Percentiles rank a stretch among this genome's conserved stretches.
These are phyloP conservation scores for Blastosporella zonata DNA, from an alignment of 1,284 basidiomycete genomes.

Conservation along the genomic window DNA sequence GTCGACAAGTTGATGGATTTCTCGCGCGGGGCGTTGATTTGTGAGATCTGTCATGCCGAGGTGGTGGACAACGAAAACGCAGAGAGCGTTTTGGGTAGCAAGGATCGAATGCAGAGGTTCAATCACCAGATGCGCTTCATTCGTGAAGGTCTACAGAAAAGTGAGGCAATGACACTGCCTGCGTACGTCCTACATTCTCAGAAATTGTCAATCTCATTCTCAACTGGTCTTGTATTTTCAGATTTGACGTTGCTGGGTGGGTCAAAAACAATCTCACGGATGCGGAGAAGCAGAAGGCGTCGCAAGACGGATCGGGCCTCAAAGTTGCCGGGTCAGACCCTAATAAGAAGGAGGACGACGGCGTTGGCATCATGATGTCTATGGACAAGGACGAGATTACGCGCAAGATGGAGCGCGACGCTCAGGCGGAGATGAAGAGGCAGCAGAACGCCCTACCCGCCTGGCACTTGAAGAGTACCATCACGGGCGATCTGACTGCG, in stretches of 20 bases:
- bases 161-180: constrained; percentile 85
- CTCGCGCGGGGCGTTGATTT: constrained; percentile 58
- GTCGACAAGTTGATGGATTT: constrained; percentile 81
- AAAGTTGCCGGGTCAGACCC: constrained; percentile 72
- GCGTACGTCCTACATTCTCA: constrained; percentile 46
- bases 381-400: constrained; percentile 79
- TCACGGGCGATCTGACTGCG: constrained; percentile 88
- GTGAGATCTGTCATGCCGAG: constrained; percentile 78
- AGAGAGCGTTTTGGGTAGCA: constrained; percentile 78
- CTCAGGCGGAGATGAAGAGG: constrained; percentile 72
- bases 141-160: constrained; percentile 82
- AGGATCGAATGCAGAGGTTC: constrained; percentile 94
- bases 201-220: not conserved
- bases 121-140: constrained; percentile 90
- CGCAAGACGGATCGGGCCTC: constrained; percentile 51
- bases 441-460: constrained; percentile 89
- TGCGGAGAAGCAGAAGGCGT: constrained; percentile 52
- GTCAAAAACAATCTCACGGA: constrained; percentile 66
- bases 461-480: constrained; percentile 94
- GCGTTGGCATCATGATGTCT: constrained; percentile 77
- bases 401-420: constrained; percentile 61
- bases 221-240: constrained; percentile 28
- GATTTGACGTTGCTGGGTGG: constrained; percentile 82
- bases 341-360: constrained; percentile 60
- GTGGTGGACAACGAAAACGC: constrained; percentile 91